Base-by-base conservation (phyloP, 2,329 filamentous ascomycete species). In the Botrytis tulipae region DNA sequence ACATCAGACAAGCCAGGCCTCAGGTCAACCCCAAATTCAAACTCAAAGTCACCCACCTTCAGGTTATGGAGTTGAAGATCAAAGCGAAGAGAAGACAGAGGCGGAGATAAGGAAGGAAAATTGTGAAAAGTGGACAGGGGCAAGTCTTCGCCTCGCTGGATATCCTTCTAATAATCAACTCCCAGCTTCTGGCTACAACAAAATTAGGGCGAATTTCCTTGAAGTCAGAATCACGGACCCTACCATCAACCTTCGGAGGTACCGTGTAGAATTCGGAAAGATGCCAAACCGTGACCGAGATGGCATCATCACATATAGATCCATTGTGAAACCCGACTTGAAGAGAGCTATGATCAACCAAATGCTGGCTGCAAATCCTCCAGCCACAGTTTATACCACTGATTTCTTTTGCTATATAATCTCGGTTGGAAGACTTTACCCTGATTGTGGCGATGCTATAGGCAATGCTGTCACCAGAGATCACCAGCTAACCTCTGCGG, bases 381-480 rank as follows among this genome's bases (percentile, higher is more conserved):
- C 59, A 16, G 7, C 5, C 22, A n/a, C n/a, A 8, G 18, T 9
- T 7, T 32, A 35, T 35, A 70, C 63, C 1, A 70, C 70, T 25
- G 73, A 75, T 40, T 73, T 70, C 18, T 65, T 42, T 9, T 44
- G 9, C 9, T 32, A 73, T 10, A 46, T 75, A 14, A 57, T 75
- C 8, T 73, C 69, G 1, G 68, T 75, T 16, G 72, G 67, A 7
- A 46, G 3, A 12, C 63, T 72, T 5, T 74, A 72, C n/a, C 2
- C 12, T 7, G 29, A 71, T n/a, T n/a, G 42, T 29, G 25, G 48
- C 3, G 35, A 69, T 40, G 8, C 16, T 32, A 1, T 32, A 48
- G 10, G 4, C n/a, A 25, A n/a, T 6, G 2, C 1, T n/a, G 22
- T 69, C 32, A 22, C 9, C 9, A 40, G 4, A 57, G 20, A 0